These are phyloP conservation scores for Astragalus membranaceus DNA, from an alignment of 306 rosid genomes.

Conservation along the genomic window DNA sequence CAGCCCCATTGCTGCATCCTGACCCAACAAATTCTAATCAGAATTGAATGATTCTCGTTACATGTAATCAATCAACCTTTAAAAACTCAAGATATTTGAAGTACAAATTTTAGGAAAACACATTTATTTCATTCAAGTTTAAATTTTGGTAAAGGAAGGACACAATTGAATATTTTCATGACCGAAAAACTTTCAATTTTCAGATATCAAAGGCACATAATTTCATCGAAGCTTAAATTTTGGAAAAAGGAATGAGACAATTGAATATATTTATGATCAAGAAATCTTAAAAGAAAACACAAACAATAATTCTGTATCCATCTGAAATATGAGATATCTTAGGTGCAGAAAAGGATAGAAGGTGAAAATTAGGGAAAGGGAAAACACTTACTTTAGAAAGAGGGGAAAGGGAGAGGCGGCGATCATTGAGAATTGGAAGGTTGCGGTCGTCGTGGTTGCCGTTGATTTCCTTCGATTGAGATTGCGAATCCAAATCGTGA, in stretches of 20 bases:
- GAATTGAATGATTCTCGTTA: not conserved
- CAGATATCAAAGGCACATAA: not conserved
- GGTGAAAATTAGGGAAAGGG: not conserved
- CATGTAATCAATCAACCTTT: not conserved
- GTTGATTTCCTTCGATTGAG: conserved; percentile 39
- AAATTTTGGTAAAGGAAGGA: not conserved
- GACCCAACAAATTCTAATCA: conserved; percentile 2
- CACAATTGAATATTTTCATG: not conserved
- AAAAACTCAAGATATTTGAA: not conserved
- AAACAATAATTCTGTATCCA: not conserved
- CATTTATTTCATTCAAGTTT: not conserved
- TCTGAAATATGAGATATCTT: not conserved
- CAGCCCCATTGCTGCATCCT: conserved; percentile 97
- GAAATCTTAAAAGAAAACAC: not conserved
- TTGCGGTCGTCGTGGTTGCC: not conserved
- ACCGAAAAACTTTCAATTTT: not conserved
- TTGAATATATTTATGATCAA: not conserved
- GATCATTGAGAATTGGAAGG: conserved; percentile 56
- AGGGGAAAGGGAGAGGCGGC: conserved; percentile 65
- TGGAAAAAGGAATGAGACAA: not conserved
- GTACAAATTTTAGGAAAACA: not conserved
- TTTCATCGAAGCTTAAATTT: not conserved
- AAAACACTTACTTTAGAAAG: conserved; percentile 55
- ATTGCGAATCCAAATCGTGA: conserved; percentile 38
- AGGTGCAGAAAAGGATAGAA: not conserved